Base-by-base conservation (phyloP, 192 early-diverging fungal species). In the Coemansia sp. region DNA sequence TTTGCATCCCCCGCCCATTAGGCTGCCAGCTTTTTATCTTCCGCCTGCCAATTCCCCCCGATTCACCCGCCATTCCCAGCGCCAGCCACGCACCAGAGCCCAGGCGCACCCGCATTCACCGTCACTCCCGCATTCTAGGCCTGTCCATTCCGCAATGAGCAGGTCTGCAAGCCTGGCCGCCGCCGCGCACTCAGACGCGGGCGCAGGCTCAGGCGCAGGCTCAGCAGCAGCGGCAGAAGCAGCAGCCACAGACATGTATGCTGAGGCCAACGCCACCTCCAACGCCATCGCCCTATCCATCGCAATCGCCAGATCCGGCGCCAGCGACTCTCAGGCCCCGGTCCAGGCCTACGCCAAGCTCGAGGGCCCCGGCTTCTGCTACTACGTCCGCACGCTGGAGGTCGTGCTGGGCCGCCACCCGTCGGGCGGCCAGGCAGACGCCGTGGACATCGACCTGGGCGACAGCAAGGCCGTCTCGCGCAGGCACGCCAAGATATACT, bases 281-380 rank as follows among this genome's bases (percentile, higher is more conserved):
- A 38, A 10, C 46, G 33, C 2, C 43, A 41, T 38, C 11, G 49
- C 57, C 13, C 43, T 49, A 15, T 20, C 37, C 24, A 45, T 50
- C 2, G 42, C 32, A 3, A 36, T 43, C 9, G 50, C 50, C n/a
- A 48, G 53, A 27, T 29, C 37, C 14, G 46, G 30, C 26, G 38
- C 22, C 14, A 42, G 39, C 49, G 62, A 71, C 38, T 20, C 60
- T 5, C 55, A 60, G 40, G 70, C 72, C 0, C 85, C 87, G 0
- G 85, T 94, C 11, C 89, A 90, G 63, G 90, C 90, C 0, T 94
- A 91, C 58, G 92, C 92, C 17, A 94, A 94, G 70, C 81, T 94
- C 14, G 88, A 91, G 58, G 87, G 91, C 25, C 79, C 86, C 17
- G 83, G 84, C 19, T 84, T 91, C 45, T 87, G 85, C 64, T 93